Evolutionary conservation across 2,329 filamentous ascomycete species (phyloP).

Genomic region (Fusarium udum): DNA sequence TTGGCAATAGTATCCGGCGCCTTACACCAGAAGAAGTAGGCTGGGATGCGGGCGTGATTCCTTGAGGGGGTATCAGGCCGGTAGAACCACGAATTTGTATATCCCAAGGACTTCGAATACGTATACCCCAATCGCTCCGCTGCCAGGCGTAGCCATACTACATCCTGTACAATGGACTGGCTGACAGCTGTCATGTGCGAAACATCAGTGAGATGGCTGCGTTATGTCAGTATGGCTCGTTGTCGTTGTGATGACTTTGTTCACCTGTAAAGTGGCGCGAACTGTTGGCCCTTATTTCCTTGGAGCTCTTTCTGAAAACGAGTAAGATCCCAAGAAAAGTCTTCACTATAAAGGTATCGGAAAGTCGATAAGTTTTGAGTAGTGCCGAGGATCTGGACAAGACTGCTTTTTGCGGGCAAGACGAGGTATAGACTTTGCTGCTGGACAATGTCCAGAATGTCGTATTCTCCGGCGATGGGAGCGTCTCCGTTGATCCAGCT

Average conservation of each 20-base stretch:
- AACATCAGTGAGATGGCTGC: neutral
- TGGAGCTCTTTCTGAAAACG: neutral
- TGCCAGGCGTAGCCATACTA: neutral
- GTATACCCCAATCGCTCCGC: neutral
- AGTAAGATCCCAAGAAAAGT: fast-evolving
- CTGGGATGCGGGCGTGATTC: neutral
- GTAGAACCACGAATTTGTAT: no score
- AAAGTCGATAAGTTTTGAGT: neutral
- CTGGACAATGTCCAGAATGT: neutral
- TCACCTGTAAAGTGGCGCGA: neutral
- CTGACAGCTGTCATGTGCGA: constrained; percentile 3
- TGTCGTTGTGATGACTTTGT: fast-evolving
- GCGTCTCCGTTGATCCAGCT: constrained; percentile 4
- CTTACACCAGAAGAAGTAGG: constrained; percentile 9
- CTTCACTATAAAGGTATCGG: neutral
- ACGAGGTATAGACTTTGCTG: neutral
- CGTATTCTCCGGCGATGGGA: neutral
- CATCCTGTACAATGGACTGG: constrained; percentile 17
- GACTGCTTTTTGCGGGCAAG: neutral
- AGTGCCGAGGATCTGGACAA: neutral
- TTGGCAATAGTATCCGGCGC: neutral
- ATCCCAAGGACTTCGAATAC: no score
- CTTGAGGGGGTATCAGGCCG: no score
- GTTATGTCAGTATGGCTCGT: fast-evolving
- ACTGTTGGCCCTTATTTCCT: neutral